phyloP scores from a whole-genome alignment of 2,329 filamentous ascomycete genomes.

The Knufia petricola region DNA sequence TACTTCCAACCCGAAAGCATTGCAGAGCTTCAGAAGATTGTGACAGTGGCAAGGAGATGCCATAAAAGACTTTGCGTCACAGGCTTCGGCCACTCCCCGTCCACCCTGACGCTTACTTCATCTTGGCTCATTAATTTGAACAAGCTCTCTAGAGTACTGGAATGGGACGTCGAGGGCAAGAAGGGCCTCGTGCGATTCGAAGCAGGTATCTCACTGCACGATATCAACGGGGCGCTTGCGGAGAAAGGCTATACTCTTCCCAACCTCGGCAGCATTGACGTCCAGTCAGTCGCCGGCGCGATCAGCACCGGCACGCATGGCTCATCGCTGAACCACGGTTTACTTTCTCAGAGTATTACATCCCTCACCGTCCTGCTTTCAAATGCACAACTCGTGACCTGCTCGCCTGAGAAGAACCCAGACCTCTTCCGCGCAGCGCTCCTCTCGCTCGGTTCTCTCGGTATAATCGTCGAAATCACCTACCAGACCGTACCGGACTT shows the following conservation, averaged over 20 bases:
- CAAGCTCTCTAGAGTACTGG: conserved; percentile 61
- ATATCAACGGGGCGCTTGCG: conserved; percentile 65
- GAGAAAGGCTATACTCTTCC: conserved; percentile 71
- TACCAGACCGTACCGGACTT: conserved; percentile 71
- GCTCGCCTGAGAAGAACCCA: conserved; percentile 56
- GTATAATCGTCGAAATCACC: conserved; percentile 82
- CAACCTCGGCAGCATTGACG: conserved; percentile 88
- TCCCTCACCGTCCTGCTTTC: conserved; percentile 71
- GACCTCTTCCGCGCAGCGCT: conserved; percentile 83
- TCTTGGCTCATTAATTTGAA: conserved; percentile 94
- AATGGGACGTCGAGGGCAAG: conserved; percentile 50
- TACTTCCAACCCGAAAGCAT: conserved; percentile 77
- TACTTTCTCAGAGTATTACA: conserved; percentile 69
- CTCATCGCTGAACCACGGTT: conserved; percentile 70
- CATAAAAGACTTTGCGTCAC: conserved; percentile 73
- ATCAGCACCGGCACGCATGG: conserved; percentile 92
- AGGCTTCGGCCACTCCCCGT: conserved; percentile 89
- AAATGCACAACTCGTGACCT: conserved; percentile 63
- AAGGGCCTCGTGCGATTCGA: conserved; percentile 65
- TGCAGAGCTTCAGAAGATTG: conserved; percentile 70
- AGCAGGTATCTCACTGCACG: conserved; percentile 74
- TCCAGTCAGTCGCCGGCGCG: conserved; percentile 84
- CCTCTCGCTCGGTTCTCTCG: conserved; percentile 77
- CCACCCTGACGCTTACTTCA: conserved; percentile 81
- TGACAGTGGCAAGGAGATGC: conserved; percentile 70